Conservation (phyloP, 805 yeast genomes). For the Candida saitoana region DNA sequence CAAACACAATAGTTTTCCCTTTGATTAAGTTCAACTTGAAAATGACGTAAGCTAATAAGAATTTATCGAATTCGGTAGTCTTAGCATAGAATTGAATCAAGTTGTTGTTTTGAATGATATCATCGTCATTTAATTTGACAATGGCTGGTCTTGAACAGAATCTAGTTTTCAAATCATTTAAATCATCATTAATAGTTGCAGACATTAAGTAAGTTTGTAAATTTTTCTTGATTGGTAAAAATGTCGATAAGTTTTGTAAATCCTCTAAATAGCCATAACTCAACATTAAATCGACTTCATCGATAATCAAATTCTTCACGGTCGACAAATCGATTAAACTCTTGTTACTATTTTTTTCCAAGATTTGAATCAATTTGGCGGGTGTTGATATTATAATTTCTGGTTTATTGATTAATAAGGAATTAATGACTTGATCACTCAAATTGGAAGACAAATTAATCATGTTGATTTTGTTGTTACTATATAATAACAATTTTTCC, state of each 20-base stretch:
- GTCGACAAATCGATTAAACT: constrained; percentile 46
- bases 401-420: constrained; percentile 70
- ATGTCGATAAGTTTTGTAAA: constrained; percentile 57
- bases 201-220: constrained; percentile 92
- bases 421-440: constrained; percentile 64
- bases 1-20: constrained; percentile 89
- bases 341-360: constrained; percentile 44
- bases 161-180: constrained; percentile 65
- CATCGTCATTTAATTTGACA: constrained; percentile 72
- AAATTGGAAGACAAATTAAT: constrained; percentile 66
- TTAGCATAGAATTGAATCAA: constrained; percentile 83
- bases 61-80: constrained; percentile 86
- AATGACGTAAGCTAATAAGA: constrained; percentile 83
- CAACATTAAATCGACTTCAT: constrained; percentile 88
- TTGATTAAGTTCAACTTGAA: constrained; percentile 82
- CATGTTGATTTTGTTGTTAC: constrained; percentile 59
- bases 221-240: constrained; percentile 66
- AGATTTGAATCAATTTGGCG: constrained; percentile 56
- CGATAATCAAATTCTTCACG: constrained; percentile 74
- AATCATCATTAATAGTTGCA: constrained; percentile 88
- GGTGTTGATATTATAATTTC: constrained; percentile 87
- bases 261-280: constrained; percentile 92
- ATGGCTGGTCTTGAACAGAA: constrained; percentile 85
- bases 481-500: constrained; percentile 62
- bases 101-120: constrained; percentile 49